Conservation (phyloP, 2,329 filamentous ascomycete species). For the Fonsecaea nubica region DNA sequence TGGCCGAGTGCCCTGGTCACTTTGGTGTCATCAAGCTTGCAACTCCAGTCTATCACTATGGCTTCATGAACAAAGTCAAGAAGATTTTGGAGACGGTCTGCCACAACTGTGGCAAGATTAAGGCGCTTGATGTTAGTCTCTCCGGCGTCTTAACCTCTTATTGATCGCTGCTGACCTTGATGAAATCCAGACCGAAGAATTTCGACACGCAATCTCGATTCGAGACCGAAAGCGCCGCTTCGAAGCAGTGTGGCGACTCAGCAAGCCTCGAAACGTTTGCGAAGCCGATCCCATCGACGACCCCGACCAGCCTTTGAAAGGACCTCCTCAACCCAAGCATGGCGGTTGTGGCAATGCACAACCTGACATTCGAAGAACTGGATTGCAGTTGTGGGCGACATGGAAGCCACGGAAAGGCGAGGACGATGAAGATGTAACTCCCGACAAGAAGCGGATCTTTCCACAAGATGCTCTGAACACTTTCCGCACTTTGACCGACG, state of each 20-base stretch:
- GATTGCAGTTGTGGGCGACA: conserved; percentile 78
- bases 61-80: conserved; percentile 99
- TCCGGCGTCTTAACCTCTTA: conserved; percentile 48
- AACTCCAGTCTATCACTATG: conserved; percentile 91
- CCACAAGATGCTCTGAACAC: conserved; percentile 85
- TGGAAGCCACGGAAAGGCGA: conserved; percentile 74
- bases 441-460: conserved; percentile 81
- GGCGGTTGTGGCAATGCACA: conserved; percentile 93
- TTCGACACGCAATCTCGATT: conserved; percentile 78
- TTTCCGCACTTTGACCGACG: conserved; percentile 81
- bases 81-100: conserved; percentile 98
- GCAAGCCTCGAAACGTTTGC: conserved; percentile 85
- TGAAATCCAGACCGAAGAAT: conserved; percentile 56
- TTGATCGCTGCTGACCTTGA: conserved; percentile 47
- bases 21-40: conserved; percentile 99
- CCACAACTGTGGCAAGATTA: conserved; percentile 97
- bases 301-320: conserved; percentile 71
- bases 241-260: conserved; percentile 87
- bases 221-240: conserved; percentile 95
- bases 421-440: conserved; percentile 72
- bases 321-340: conserved; percentile 62
- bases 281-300: conserved; percentile 76
- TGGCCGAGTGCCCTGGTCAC: conserved; percentile 95
- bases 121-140: conserved; percentile 96
- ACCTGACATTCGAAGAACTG: conserved; percentile 85